Evolutionary conservation across 768 basidiomycete genomes (phyloP).

Genomic region (Pleurotus pulmonarius): DNA sequence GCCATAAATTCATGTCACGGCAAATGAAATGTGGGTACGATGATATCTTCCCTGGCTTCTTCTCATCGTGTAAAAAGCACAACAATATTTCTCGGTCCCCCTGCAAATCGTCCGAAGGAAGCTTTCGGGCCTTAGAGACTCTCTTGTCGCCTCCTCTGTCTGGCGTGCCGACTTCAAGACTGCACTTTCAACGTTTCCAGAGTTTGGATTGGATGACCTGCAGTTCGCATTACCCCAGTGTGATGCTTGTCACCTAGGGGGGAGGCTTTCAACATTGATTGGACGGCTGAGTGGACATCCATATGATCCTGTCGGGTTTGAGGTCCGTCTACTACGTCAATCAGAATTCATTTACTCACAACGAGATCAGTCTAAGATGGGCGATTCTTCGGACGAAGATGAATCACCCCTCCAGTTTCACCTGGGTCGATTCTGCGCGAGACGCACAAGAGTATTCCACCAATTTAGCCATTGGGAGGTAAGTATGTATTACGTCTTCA

Average conservation of each 20-base stretch:
- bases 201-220: conserved; percentile 49
- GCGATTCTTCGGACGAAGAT: conserved; percentile 12
- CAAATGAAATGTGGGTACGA: conserved; percentile 43
- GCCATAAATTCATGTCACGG: conserved; percentile 51
- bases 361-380: too few species aligned
- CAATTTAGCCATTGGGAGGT: conserved; percentile 85
- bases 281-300: conserved; percentile 61
- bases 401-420: conserved; percentile 39
- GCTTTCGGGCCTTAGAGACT: conserved; percentile 64
- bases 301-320: conserved; percentile 72
- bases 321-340: conserved; percentile 32
- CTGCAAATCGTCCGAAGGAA: conserved; percentile 65
- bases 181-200: conserved; percentile 62
- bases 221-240: conserved; percentile 61
- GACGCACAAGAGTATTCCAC: conserved; percentile 65
- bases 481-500: conserved; percentile 30
- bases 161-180: conserved; percentile 74
- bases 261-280: conserved; percentile 59
- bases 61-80: conserved; percentile 28
- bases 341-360: too few species aligned
- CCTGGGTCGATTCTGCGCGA: conserved; percentile 79
- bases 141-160: conserved; percentile 78
- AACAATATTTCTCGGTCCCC: conserved; percentile 75
- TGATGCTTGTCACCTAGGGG: conserved; percentile 79
- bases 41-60: not conserved